Evolutionary conservation across 441 rosid species (phyloP).

Genomic region (Biscutella laevigata): DNA sequence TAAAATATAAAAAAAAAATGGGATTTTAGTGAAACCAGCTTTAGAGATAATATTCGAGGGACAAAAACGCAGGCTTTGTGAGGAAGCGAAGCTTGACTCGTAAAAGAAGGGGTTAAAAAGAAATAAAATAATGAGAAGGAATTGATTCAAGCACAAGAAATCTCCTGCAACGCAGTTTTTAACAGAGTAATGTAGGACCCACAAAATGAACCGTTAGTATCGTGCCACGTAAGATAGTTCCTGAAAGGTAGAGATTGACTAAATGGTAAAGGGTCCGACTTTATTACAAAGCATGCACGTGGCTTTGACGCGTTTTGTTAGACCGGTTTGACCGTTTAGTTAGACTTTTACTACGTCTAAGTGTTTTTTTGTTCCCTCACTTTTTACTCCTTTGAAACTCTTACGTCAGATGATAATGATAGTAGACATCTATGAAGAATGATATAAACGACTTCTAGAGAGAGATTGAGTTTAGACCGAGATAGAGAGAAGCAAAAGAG

Average conservation of each 20-base stretch:
- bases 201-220: neutral
- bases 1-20: neutral
- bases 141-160: slow-evolving; percentile 25
- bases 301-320: slow-evolving; percentile 23
- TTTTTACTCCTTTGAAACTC: too few species aligned
- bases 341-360: slow-evolving; percentile 25
- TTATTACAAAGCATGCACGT: slow-evolving; percentile 20
- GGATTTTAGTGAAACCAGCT: slow-evolving; percentile 9
- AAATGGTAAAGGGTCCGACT: slow-evolving; percentile 19
- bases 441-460: too few species aligned
- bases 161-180: slow-evolving; percentile 18
- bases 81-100: slow-evolving; percentile 15
- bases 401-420: too few species aligned
- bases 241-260: slow-evolving; percentile 13
- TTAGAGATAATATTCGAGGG: neutral
- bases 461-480: too few species aligned
- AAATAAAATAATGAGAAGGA: slow-evolving; percentile 1
- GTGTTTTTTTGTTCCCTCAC: neutral
- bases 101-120: neutral
- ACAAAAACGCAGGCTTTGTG: slow-evolving; percentile 6
- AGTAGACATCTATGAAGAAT: too few species aligned
- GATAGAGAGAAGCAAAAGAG: too few species aligned
- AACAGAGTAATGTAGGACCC: slow-evolving; percentile 27
- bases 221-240: slow-evolving; percentile 17
- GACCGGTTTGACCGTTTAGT: slow-evolving; percentile 18